Percentiles rank a stretch among this genome's conserved stretches.
Conservation (phyloP, 192 early-diverging fungal genomes). For the Rhizoclosmatium sp. region DNA sequence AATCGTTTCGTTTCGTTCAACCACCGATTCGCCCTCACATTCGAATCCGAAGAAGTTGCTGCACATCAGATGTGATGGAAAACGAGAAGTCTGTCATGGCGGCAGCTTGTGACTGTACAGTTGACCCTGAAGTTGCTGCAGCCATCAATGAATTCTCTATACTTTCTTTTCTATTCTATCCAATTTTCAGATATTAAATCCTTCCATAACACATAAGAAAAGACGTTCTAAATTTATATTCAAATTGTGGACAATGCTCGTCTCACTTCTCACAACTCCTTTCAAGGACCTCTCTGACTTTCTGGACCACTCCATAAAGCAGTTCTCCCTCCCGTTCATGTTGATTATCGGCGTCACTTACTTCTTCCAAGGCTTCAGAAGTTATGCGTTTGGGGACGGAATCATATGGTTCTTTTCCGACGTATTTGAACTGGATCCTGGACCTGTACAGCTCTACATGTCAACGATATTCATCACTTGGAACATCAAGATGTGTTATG, state of each 20-base stretch:
- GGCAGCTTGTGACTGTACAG: conserved; percentile 11
- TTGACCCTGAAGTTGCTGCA: not conserved
- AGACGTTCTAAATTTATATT: too few relatives aligned
- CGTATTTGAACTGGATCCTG: conserved; percentile 28
- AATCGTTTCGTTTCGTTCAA: not conserved
- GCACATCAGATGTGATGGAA: conserved; percentile 39
- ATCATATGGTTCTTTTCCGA: conserved; percentile 41
- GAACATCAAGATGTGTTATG: conserved; percentile 45
- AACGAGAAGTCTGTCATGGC: conserved; percentile 43
- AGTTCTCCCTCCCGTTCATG: conserved; percentile 36
- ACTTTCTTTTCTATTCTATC: conserved; percentile 23
- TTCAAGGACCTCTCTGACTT: conserved; percentile 25
- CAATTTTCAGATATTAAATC: too few relatives aligned
- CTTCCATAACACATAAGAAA: too few relatives aligned
- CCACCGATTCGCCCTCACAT: not conserved
- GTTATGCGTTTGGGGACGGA: conserved; percentile 42
- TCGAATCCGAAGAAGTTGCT: not conserved
- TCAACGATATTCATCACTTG: conserved; percentile 41
- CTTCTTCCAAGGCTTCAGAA: conserved; percentile 44
- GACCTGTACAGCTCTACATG: conserved; percentile 32
- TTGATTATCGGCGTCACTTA: conserved; percentile 41
- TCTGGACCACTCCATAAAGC: conserved; percentile 1
- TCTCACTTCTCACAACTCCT: not conserved
- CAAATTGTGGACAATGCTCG: too few relatives aligned
- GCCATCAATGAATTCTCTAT: not conserved